phyloP scores from a whole-genome alignment of 2,329 filamentous ascomycete genomes.

The Thelonectria blattea region DNA sequence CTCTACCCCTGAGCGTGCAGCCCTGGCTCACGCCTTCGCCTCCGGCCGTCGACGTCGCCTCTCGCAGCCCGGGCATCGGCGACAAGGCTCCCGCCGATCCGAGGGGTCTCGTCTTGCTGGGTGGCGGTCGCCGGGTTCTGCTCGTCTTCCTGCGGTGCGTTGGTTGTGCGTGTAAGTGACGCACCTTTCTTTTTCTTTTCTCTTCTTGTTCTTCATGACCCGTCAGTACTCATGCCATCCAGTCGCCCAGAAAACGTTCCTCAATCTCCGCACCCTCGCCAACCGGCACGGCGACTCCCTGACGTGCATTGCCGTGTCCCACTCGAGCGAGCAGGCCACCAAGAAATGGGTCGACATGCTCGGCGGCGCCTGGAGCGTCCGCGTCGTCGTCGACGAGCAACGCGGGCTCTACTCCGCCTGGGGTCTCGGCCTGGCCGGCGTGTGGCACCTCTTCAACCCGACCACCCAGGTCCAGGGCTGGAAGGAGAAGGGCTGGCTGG shows the following conservation, averaged over 20 bases:
- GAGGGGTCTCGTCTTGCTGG: conserved; percentile 51
- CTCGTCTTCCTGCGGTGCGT: conserved; percentile 62
- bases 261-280: conserved; percentile 60
- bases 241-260: conserved; percentile 64
- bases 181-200: conserved; percentile 3
- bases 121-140: conserved; percentile 51
- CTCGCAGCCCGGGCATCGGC: conserved; percentile 53
- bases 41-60: conserved; percentile 52
- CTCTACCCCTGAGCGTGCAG: conserved; percentile 58
- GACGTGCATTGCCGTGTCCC: conserved; percentile 64
- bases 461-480: conserved; percentile 58
- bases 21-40: conserved; percentile 60
- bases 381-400: conserved; percentile 62
- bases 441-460: conserved; percentile 61
- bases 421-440: conserved; percentile 59
- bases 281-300: conserved; percentile 56
- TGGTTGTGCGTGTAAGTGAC: conserved; percentile 59
- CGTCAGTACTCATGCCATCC: neutral
- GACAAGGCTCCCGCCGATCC: conserved; percentile 56
- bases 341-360: conserved; percentile 63
- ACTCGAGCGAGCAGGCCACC: conserved; percentile 62
- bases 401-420: conserved; percentile 64
- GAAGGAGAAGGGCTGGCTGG: conserved; percentile 62
- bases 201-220: too few species aligned
- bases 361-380: conserved; percentile 62